A percentile compares a stretch with the other conserved stretches of the same genome.
phyloP scores from a whole-genome alignment of 768 basidiomycete species.

The Paxillus ammoniavirescens region DNA sequence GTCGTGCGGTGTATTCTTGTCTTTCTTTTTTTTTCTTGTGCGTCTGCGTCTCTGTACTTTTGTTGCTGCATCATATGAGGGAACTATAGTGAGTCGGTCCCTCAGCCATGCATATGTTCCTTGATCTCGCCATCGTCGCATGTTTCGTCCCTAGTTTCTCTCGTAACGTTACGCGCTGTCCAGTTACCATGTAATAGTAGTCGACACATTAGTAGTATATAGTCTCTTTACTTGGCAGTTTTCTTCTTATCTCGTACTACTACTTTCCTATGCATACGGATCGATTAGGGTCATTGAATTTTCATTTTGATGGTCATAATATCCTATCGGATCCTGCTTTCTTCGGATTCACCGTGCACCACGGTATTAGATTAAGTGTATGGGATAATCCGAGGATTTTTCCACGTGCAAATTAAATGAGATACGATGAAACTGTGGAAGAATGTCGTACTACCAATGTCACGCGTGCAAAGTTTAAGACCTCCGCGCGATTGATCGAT shows the following conservation, averaged over 20 bases:
- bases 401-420: no score
- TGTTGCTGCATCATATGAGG: neutral
- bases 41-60: constrained; percentile 6
- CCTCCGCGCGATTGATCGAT: no score
- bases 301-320: no score
- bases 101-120: neutral
- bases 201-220: constrained; percentile 28
- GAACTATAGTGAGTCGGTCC: neutral
- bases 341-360: no score
- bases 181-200: constrained; percentile 35
- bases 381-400: neutral
- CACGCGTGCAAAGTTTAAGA: no score
- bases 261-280: neutral
- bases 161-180: constrained; percentile 26
- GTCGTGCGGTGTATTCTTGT: constrained; percentile 20
- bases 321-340: no score
- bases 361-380: no score
- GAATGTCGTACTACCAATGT: no score
- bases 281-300: constrained; percentile 1
- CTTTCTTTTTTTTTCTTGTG: constrained; percentile 18
- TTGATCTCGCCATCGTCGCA: constrained; percentile 8
- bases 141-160: constrained; percentile 12
- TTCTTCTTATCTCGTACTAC: neutral
- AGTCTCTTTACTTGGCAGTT: constrained; percentile 21
- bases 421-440: no score